phyloP scores from a whole-genome alignment of 2,329 filamentous ascomycete genomes.

The Elsinoe batatas region DNA sequence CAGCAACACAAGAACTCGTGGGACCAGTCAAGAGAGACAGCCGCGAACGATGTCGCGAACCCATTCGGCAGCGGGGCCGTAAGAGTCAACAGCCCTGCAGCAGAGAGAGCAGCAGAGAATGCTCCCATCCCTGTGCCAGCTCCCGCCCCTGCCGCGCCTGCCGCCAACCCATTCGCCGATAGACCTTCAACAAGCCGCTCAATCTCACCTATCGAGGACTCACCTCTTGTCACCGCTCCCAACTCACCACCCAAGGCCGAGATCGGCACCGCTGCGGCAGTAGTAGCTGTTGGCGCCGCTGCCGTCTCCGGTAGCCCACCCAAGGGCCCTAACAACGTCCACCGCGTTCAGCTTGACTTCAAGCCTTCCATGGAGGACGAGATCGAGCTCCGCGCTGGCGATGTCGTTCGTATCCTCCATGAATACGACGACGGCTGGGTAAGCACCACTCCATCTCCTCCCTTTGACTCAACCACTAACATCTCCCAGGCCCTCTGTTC shows the following conservation, averaged over 20 bases:
- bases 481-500: slow-evolving; percentile 68
- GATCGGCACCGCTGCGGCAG: slow-evolving; percentile 26
- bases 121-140: slow-evolving; percentile 16
- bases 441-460: slow-evolving; percentile 34
- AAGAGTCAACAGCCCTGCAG: slow-evolving; percentile 26
- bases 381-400: slow-evolving; percentile 67
- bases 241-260: slow-evolving; percentile 20
- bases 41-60: slow-evolving; percentile 26
- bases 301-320: slow-evolving; percentile 31
- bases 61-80: slow-evolving; percentile 30
- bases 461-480: slow-evolving; percentile 18
- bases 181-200: slow-evolving; percentile 7
- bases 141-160: slow-evolving; percentile 17
- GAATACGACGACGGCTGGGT: slow-evolving; percentile 99
- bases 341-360: slow-evolving; percentile 92
- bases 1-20: slow-evolving; percentile 28
- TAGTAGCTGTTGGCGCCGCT: slow-evolving; percentile 30
- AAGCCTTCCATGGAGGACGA: slow-evolving; percentile 88
- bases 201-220: slow-evolving; percentile 16
- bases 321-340: slow-evolving; percentile 51
- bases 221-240: slow-evolving; percentile 18
- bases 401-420: slow-evolving; percentile 79
- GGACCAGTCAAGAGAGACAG: slow-evolving; percentile 27
- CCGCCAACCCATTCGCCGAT: slow-evolving; percentile 23
- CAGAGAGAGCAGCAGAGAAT: slow-evolving; percentile 19